A percentile compares a stretch with the other conserved stretches of the same genome.
Conservation (phyloP, 495 filamentous ascomycete species). For the Trypethelium eluteriae region DNA sequence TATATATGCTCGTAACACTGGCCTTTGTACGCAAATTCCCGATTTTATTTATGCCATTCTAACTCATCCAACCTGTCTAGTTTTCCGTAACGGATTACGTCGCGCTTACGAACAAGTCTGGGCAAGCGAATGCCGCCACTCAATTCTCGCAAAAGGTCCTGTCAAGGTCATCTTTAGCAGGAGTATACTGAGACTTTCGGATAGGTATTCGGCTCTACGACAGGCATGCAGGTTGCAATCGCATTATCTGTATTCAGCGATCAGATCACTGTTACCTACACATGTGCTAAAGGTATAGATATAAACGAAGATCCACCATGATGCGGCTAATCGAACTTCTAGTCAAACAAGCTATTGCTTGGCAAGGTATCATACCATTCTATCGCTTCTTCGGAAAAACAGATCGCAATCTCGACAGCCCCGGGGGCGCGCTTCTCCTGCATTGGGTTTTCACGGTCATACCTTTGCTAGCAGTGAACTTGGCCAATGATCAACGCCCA, state of each 20-base stretch:
- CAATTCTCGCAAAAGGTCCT: neutral
- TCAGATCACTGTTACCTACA: neutral
- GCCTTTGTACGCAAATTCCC: conserved; percentile 27
- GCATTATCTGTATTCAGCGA: neutral
- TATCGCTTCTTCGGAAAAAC: conserved; percentile 10
- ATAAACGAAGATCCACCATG: neutral
- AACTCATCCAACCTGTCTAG: neutral
- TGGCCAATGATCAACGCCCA: neutral
- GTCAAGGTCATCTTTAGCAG: neutral
- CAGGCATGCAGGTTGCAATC: conserved; percentile 3
- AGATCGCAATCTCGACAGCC: conserved; percentile 7
- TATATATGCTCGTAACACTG: conserved; percentile 22
- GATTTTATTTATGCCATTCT: neutral
- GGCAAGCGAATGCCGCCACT: neutral
- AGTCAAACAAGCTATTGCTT: conserved; percentile 19
- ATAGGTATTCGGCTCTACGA: neutral
- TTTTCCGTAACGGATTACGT: neutral
- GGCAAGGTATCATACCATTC: conserved; percentile 17
- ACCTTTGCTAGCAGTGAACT: conserved; percentile 1
- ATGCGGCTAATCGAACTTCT: neutral
- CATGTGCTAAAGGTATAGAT: neutral
- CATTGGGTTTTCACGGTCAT: conserved; percentile 23
- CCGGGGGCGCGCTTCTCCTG: conserved; percentile 17
- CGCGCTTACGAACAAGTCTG: neutral
- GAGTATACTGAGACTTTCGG: neutral